Percentiles rank a stretch among this genome's conserved stretches.
These are phyloP conservation scores for Eucommia ulmoides DNA, from an alignment of 257 asterid species.

Conservation along the genomic window DNA sequence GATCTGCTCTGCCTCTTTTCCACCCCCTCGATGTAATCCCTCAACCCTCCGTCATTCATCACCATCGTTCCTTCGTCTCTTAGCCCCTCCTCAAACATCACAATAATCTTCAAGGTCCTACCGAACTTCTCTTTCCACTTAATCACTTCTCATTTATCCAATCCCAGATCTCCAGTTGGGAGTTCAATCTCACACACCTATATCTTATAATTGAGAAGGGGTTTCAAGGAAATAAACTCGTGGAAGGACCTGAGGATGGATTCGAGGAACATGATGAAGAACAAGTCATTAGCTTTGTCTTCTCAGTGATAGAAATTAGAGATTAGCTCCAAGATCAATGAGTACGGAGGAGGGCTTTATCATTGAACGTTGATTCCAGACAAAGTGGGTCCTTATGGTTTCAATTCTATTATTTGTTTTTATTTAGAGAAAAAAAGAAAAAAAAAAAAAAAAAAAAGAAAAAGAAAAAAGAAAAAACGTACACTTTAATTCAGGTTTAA, in stretches of 20 bases:
- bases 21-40: conserved; percentile 25
- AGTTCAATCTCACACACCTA: conserved; percentile 37
- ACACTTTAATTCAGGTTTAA: too few relatives aligned
- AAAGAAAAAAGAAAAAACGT: too few relatives aligned
- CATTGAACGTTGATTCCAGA: too few relatives aligned
- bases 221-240: conserved; percentile 19
- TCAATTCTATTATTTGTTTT: too few relatives aligned
- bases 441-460: too few relatives aligned
- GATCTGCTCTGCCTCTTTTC: conserved; percentile 6
- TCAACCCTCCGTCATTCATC: conserved; percentile 37
- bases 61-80: conserved; percentile 40
- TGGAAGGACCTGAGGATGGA: conserved; percentile 30
- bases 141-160: conserved; percentile 32
- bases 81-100: conserved; percentile 38
- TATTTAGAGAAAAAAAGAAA: too few relatives aligned
- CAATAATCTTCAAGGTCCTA: conserved; percentile 34
- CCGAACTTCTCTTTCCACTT: conserved; percentile 52
- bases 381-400: too few relatives aligned
- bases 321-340: too few relatives aligned
- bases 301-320: too few relatives aligned
- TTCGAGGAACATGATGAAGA: conserved; percentile 25
- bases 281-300: conserved; percentile 11
- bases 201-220: conserved; percentile 15
- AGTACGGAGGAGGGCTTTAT: too few relatives aligned
- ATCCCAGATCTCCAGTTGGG: conserved; percentile 41